These are phyloP conservation scores for Calonectria pseudoreteaudii DNA, from an alignment of 2,329 filamentous ascomycete genomes.

Conservation along the genomic window DNA sequence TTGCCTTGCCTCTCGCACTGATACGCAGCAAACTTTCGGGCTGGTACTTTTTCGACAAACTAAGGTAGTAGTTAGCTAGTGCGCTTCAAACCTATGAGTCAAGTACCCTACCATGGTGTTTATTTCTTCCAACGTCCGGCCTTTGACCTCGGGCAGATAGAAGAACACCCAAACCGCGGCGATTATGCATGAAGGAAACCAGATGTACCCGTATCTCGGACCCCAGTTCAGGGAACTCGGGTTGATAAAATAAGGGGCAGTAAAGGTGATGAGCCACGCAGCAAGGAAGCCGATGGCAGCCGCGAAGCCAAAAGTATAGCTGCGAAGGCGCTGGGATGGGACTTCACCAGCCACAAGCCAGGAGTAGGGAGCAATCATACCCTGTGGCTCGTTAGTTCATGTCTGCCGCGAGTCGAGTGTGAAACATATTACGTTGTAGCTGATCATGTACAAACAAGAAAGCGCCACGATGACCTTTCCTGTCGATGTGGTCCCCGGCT, in stretches of 20 bases:
- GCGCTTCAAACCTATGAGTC: fast-evolving
- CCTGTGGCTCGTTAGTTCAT: background rate
- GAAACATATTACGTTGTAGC: constrained; percentile 31
- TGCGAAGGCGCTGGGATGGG: constrained; percentile 39
- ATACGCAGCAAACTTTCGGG: constrained; percentile 31
- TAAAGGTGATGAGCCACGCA: constrained; percentile 40
- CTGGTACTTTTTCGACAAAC: constrained; percentile 32
- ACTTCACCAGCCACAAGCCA: constrained; percentile 39
- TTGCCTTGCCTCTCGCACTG: background rate
- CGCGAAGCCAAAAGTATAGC: constrained; percentile 37
- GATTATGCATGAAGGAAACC: constrained; percentile 38
- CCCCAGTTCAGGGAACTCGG: constrained; percentile 38
- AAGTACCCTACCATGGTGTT: constrained; percentile 32
- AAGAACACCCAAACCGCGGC: constrained; percentile 36
- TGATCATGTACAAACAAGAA: constrained; percentile 38
- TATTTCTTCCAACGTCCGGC: constrained; percentile 37
- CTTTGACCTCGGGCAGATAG: constrained; percentile 34
- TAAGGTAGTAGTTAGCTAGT: background rate
- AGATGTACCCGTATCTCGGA: constrained; percentile 38
- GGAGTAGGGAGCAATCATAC: constrained; percentile 40
- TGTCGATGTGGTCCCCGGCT: constrained; percentile 26
- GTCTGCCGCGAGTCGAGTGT: fast-evolving
- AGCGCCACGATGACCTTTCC: constrained; percentile 37
- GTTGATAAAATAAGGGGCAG: constrained; percentile 40
- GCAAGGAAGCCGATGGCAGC: constrained; percentile 33